Percentiles rank a stretch among this genome's conserved stretches.
Evolutionary conservation across 495 filamentous ascomycete species (phyloP).

Genomic region (Hyaloscypha bicolor): DNA sequence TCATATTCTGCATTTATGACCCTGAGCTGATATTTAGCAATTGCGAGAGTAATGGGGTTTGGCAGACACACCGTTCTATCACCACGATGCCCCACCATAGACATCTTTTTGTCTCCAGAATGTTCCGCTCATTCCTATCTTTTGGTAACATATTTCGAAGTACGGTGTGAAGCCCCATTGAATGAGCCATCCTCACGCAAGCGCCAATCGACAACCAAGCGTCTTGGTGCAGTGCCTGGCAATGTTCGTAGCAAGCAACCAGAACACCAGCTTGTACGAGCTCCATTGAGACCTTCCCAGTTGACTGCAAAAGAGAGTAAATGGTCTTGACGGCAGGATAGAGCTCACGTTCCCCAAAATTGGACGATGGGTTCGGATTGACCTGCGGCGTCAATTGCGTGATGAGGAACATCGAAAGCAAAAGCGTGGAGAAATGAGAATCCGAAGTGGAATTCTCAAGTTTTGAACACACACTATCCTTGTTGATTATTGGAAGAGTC

Average conservation of each 20-base stretch:
- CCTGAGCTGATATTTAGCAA: conserved; percentile 1
- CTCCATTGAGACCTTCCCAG: conserved; percentile 16
- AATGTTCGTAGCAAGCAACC: conserved; percentile 27
- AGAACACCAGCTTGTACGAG: conserved; percentile 23
- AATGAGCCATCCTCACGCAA: conserved; percentile 24
- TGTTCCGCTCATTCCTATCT: neutral
- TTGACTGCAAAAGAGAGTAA: conserved; percentile 12
- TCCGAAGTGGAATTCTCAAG: neutral
- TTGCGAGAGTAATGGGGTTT: neutral
- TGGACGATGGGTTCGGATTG: neutral
- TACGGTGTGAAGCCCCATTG: conserved; percentile 14
- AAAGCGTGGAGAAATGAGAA: conserved; percentile 19
- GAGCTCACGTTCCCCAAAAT: conserved; percentile 8
- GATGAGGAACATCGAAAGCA: conserved; percentile 20
- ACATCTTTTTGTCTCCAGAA: conserved; percentile 15
- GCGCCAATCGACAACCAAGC: conserved; percentile 20
- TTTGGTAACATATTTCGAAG: neutral
- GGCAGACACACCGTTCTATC: conserved; percentile 25
- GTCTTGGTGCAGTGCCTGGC: conserved; percentile 20
- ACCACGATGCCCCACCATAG: conserved; percentile 28
- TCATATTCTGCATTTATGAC: conserved; percentile 16
- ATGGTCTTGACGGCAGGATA: conserved; percentile 21
- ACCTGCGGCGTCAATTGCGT: neutral
- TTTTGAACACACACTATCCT: conserved; percentile 12
- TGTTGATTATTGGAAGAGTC: conserved; percentile 20